Conservation (phyloP, 2,329 filamentous ascomycete genomes). For the Colletotrichum aenigma region DNA sequence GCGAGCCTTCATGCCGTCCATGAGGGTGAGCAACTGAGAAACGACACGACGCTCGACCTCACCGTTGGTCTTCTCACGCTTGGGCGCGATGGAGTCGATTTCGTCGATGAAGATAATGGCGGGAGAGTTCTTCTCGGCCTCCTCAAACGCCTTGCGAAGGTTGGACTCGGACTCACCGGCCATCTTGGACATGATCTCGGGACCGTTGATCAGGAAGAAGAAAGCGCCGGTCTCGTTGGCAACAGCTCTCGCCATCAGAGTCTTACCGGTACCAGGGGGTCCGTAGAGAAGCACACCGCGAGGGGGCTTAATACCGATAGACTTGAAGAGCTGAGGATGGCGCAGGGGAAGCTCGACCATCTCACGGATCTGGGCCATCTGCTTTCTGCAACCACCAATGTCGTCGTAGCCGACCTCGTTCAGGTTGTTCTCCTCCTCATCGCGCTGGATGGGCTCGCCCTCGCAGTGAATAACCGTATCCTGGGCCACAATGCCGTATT, state of each 20-base stretch:
- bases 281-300: constrained; percentile 97
- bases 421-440: constrained; percentile 98
- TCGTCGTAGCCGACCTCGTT: constrained; percentile 99
- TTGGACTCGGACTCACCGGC: constrained; percentile 99
- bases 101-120: constrained; percentile 99
- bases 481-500: constrained; percentile 98
- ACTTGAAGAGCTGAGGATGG: constrained; percentile 99
- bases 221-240: constrained; percentile 99
- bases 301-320: constrained; percentile 98
- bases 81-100: constrained; percentile 98
- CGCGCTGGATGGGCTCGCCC: constrained; percentile 92
- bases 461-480: constrained; percentile 99
- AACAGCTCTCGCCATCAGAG: constrained; percentile 96
- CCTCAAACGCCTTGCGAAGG: constrained; percentile 97
- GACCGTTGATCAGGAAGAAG: constrained; percentile 99
- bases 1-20: constrained; percentile 99
- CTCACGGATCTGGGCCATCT: constrained; percentile 99
- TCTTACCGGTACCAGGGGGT: constrained; percentile 99
- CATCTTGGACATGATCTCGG: constrained; percentile 99
- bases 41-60: constrained; percentile 99
- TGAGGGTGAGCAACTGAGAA: constrained; percentile 92
- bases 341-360: constrained; percentile 96
- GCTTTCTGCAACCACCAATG: constrained; percentile 98
- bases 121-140: constrained; percentile 98
- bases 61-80: constrained; percentile 99